phyloP scores from a whole-genome alignment of 2,329 filamentous ascomycete species.

The Bisporella sp. region DNA sequence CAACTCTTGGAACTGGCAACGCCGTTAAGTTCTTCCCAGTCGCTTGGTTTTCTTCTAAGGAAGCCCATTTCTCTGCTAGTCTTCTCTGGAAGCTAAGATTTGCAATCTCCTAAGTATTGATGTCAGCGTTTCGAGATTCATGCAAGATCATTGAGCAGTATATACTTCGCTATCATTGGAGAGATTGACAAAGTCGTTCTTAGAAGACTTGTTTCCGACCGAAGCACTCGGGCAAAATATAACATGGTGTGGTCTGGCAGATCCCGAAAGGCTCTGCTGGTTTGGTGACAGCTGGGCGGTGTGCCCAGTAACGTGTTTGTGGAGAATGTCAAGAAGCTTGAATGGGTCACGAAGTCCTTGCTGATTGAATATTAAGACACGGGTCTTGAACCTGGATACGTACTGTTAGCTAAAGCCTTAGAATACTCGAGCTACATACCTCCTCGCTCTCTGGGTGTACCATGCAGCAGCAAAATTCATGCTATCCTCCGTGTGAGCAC shows the following conservation, averaged over 20 bases:
- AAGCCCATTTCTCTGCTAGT: conserved; percentile 29
- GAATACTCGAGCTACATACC: too few relatives aligned
- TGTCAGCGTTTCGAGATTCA: conserved; percentile 6
- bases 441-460: conserved; percentile 26
- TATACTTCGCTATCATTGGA: not conserved
- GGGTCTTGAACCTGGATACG: conserved; percentile 17
- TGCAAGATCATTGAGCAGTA: conserved; percentile 38
- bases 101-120: conserved; percentile 30
- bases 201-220: conserved; percentile 47
- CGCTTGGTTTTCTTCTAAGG: conserved; percentile 2
- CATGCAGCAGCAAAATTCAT: conserved; percentile 74
- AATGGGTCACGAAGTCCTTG: conserved; percentile 41
- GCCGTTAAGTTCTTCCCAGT: conserved; percentile 24
- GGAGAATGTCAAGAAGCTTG: conserved; percentile 44
- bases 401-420: too few relatives aligned
- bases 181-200: conserved; percentile 28
- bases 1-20: conserved; percentile 30
- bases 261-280: conserved; percentile 8
- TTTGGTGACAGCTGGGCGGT: not conserved
- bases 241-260: conserved; percentile 57
- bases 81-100: conserved; percentile 60
- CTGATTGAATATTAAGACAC: conserved; percentile 83
- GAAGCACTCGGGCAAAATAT: conserved; percentile 72
- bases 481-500: conserved; percentile 88
- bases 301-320: conserved; percentile 40